phyloP scores from a whole-genome alignment of 768 basidiomycete genomes.

The Macrolepiota dolichaula region DNA sequence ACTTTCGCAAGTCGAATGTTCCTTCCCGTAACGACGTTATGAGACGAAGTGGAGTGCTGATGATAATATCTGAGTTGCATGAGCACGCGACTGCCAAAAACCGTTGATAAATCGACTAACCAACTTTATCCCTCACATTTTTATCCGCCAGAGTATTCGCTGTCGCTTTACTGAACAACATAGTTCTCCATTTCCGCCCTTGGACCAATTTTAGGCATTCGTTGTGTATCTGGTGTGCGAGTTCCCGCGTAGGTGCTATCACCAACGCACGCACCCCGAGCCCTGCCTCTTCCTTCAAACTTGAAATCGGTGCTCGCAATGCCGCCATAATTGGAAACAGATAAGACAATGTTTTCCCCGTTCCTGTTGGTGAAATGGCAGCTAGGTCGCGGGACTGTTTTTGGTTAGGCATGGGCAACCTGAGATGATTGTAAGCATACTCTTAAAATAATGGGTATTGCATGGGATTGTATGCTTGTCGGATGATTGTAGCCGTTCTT shows the following conservation, averaged over 20 bases:
- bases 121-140: constrained; percentile 70
- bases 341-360: constrained; percentile 95
- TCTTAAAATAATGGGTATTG: constrained; percentile 77
- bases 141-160: constrained; percentile 78
- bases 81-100: neutral
- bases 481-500: constrained; percentile 61
- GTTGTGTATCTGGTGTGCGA: constrained; percentile 94
- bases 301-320: constrained; percentile 45
- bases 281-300: constrained; percentile 25
- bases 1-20: constrained; percentile 71
- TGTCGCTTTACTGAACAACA: constrained; percentile 87
- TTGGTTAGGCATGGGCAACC: constrained; percentile 6
- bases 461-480: constrained; percentile 79
- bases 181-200: constrained; percentile 78
- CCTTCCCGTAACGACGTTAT: constrained; percentile 76
- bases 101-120: constrained; percentile 36
- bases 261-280: constrained; percentile 73
- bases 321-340: constrained; percentile 75
- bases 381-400: constrained; percentile 76
- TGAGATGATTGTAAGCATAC: constrained; percentile 32
- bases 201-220: constrained; percentile 82
- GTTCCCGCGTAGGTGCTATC: constrained; percentile 88
- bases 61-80: constrained; percentile 69
- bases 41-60: constrained; percentile 89
- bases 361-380: constrained; percentile 96